Conservation (phyloP, 257 asterid species). For the Leonotis leonurus region DNA sequence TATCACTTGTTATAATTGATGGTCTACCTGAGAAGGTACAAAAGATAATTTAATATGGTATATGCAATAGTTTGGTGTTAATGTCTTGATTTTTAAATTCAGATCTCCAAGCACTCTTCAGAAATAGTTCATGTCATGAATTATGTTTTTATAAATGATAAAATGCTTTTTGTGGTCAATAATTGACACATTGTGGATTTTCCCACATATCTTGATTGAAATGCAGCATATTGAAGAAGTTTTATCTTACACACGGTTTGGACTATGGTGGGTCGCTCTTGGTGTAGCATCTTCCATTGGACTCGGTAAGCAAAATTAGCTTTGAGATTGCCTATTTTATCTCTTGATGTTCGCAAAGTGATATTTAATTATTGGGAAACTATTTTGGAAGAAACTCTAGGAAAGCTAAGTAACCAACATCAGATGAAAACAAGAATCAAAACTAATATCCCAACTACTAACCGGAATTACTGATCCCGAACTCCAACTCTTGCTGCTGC, state of each 20-base stretch:
- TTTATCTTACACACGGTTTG: slow-evolving; percentile 50
- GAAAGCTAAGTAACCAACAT: background rate
- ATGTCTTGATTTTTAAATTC: background rate
- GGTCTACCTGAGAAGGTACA: slow-evolving; percentile 63
- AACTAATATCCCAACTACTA: too few species aligned
- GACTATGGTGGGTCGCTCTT: slow-evolving; percentile 93
- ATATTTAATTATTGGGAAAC: background rate
- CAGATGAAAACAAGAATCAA: too few species aligned
- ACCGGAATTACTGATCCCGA: too few species aligned
- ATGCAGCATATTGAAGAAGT: slow-evolving; percentile 79
- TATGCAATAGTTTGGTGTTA: background rate
- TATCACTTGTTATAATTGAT: slow-evolving; percentile 31
- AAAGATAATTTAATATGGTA: background rate
- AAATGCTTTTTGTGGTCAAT: background rate
- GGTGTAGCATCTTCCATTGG: slow-evolving; percentile 99
- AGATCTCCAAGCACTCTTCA: background rate
- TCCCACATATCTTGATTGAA: slow-evolving; percentile 1
- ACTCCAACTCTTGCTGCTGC: too few species aligned
- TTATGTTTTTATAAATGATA: background rate
- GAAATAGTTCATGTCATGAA: background rate
- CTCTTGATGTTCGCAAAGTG: background rate
- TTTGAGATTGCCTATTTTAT: background rate
- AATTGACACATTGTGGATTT: slow-evolving; percentile 6
- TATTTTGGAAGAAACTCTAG: background rate
- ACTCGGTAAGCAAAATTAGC: slow-evolving; percentile 51